Percentiles rank a stretch among this genome's conserved stretches.
Conservation (phyloP, 177 flowering plant genomes). For the Vitis hybrid region DNA sequence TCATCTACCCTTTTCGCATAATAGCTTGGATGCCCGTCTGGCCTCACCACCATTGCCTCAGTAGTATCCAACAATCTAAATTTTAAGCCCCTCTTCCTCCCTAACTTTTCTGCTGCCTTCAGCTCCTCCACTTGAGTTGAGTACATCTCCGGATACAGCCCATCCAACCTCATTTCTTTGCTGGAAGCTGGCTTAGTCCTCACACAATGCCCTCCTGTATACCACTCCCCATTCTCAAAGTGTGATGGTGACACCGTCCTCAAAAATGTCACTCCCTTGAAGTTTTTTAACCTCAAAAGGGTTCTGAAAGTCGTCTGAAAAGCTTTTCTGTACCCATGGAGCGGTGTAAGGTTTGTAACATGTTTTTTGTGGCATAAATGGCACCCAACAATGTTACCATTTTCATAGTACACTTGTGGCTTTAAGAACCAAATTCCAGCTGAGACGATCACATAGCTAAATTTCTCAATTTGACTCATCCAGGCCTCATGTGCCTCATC, state of each 20-base stretch:
- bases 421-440: conserved; percentile 37
- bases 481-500: conserved; percentile 29
- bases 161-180: conserved; percentile 22
- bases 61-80: conserved; percentile 24
- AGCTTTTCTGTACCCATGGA: conserved; percentile 23
- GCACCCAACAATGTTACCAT: conserved; percentile 26
- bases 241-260: conserved; percentile 34
- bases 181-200: conserved; percentile 32
- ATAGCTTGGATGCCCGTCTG: conserved; percentile 36
- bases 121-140: conserved; percentile 28
- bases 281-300: conserved; percentile 9
- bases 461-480: conserved; percentile 18
- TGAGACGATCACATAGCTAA: conserved; percentile 28
- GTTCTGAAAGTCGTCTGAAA: conserved; percentile 25
- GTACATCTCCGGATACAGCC: conserved; percentile 26
- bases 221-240: conserved; percentile 46
- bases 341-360: conserved; percentile 4
- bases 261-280: conserved; percentile 25
- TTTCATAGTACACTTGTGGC: conserved; percentile 22
- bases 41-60: conserved; percentile 19
- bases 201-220: conserved; percentile 36
- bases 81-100: conserved; percentile 14
- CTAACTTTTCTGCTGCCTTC: conserved; percentile 13
- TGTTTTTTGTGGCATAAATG: conserved; percentile 13
- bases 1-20: conserved; percentile 18